These are phyloP conservation scores for Colletotrichum higginsianum DNA, from an alignment of 2,329 filamentous ascomycete genomes.

Conservation along the genomic window DNA sequence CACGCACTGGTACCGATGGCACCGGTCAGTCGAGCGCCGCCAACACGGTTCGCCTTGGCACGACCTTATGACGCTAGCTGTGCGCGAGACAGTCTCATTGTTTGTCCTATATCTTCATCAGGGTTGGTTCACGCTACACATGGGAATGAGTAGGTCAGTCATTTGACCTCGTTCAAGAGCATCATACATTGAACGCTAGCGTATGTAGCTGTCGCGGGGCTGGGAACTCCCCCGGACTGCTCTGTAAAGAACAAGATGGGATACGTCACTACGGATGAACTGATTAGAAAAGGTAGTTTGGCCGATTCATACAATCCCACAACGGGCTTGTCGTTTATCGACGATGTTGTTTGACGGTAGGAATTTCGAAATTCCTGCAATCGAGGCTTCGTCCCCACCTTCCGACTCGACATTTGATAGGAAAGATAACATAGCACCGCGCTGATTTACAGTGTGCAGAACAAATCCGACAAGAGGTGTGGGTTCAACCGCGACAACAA, in stretches of 20 bases:
- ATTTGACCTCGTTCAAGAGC: constrained; percentile 1
- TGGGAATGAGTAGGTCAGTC: constrained; percentile 2
- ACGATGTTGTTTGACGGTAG: background rate
- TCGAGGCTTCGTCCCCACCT: background rate
- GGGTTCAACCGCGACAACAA: constrained; percentile 4
- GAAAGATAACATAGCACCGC: background rate
- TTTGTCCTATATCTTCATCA: background rate
- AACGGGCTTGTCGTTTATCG: background rate
- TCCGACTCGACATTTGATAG: background rate
- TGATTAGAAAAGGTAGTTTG: background rate
- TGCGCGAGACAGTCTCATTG: background rate
- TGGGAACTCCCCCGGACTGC: background rate
- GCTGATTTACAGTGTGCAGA: constrained; percentile 3
- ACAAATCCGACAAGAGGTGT: background rate
- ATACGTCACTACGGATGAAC: background rate
- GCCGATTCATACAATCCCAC: no score
- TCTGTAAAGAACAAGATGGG: background rate
- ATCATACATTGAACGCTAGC: constrained; percentile 2
- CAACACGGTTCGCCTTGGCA: background rate
- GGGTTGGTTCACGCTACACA: background rate
- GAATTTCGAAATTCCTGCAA: background rate
- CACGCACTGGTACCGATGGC: background rate
- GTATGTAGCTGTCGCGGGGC: background rate
- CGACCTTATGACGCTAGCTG: background rate
- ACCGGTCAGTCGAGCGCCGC: constrained; percentile 2